Evolutionary conservation across 495 filamentous ascomycete genomes (phyloP).

Genomic region (Chlorociboria aeruginascens): DNA sequence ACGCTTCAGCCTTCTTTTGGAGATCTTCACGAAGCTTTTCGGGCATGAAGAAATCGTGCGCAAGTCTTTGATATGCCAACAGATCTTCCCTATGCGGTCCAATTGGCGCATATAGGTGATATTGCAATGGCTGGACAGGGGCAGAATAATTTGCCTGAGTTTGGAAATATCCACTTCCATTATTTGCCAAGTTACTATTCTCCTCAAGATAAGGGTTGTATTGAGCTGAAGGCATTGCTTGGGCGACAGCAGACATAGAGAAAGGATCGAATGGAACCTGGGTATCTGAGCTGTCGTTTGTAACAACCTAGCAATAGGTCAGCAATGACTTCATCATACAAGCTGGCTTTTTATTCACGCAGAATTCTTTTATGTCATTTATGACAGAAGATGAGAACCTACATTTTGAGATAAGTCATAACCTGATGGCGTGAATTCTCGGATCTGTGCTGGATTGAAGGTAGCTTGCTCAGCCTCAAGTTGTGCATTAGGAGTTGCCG

Average conservation of each 20-base stretch:
- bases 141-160: conserved; percentile 30
- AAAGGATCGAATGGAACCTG: conserved; percentile 44
- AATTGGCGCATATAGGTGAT: conserved; percentile 84
- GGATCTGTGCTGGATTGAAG: conserved; percentile 45
- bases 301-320: neutral
- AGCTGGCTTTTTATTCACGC: neutral
- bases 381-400: conserved; percentile 14
- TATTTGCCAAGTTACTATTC: conserved; percentile 29
- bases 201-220: conserved; percentile 61
- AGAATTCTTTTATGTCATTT: neutral
- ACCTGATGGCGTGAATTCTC: conserved; percentile 72
- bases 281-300: conserved; percentile 13
- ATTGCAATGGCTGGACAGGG: conserved; percentile 64
- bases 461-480: conserved; percentile 28
- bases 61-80: conserved; percentile 67
- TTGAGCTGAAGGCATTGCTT: conserved; percentile 38
- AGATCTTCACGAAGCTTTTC: conserved; percentile 76
- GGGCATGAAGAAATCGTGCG: conserved; percentile 83
- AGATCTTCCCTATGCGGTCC: conserved; percentile 72
- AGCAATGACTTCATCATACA: neutral
- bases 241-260: conserved; percentile 38
- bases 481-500: conserved; percentile 40
- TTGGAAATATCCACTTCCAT: conserved; percentile 39
- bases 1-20: conserved; percentile 77
- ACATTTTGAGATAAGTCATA: conserved; percentile 55